These are phyloP conservation scores for Priceomyces haplophilus DNA, from an alignment of 805 yeast species.

Conservation along the genomic window DNA sequence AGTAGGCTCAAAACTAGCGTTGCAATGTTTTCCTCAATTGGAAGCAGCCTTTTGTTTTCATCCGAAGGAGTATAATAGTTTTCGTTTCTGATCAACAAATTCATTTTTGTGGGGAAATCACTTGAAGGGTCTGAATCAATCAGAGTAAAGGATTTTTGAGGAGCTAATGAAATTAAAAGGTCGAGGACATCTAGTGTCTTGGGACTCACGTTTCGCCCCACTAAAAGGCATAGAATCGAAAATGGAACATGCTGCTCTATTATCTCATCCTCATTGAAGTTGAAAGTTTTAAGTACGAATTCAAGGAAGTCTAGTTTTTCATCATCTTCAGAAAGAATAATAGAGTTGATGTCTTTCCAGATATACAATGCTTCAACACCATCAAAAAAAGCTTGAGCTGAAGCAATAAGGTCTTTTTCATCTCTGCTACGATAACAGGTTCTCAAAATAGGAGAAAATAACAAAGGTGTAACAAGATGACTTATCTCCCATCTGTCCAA, in stretches of 20 bases:
- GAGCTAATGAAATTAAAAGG: constrained; percentile 51
- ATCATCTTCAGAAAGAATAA: constrained; percentile 32
- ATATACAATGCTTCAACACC: constrained; percentile 78
- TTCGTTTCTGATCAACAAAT: constrained; percentile 1
- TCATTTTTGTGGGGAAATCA: not conserved
- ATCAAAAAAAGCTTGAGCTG: constrained; percentile 75
- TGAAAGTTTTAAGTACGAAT: constrained; percentile 62
- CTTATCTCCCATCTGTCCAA: constrained; percentile 97
- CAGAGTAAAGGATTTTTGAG: constrained; percentile 52
- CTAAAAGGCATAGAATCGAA: constrained; percentile 49
- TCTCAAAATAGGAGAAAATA: constrained; percentile 63
- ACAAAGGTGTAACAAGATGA: constrained; percentile 61
- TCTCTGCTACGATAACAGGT: constrained; percentile 35
- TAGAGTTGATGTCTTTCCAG: constrained; percentile 60
- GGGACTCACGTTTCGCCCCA: constrained; percentile 13
- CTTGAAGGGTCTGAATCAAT: constrained; percentile 3
- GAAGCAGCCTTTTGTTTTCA: constrained; percentile 9
- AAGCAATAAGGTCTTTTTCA: constrained; percentile 47
- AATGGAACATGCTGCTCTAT: constrained; percentile 71
- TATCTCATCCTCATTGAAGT: constrained; percentile 87
- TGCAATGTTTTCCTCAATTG: constrained; percentile 16
- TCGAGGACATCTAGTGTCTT: constrained; percentile 42
- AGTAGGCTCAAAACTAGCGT: constrained; percentile 16
- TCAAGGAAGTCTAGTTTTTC: constrained; percentile 46
- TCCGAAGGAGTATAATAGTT: constrained; percentile 3